Evolutionary conservation across 2,329 filamentous ascomycete species (phyloP).

Genomic region (Botrytis galanthina): DNA sequence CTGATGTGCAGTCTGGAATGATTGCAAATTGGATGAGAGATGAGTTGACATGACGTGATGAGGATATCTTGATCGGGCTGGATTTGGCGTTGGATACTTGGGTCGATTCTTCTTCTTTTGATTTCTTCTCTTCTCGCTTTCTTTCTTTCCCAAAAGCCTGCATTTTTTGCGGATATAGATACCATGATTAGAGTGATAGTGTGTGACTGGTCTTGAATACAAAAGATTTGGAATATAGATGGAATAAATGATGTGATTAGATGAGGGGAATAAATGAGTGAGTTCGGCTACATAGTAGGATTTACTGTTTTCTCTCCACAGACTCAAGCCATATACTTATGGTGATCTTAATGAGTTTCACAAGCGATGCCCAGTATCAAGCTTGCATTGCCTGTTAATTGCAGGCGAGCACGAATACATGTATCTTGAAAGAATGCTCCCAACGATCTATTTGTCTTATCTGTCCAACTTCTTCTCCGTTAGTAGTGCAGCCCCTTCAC

Average conservation of each 20-base stretch:
- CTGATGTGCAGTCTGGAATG: constrained; percentile 24
- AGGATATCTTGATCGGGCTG: background rate
- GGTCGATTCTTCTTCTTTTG: background rate
- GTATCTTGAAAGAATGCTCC: no score
- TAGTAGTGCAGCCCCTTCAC: background rate
- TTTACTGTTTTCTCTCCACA: background rate
- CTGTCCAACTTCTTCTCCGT: background rate
- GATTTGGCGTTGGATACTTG: background rate
- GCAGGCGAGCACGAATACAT: no score
- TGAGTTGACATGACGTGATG: background rate
- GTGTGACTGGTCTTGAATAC: background rate
- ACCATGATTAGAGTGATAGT: background rate
- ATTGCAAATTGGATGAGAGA: background rate
- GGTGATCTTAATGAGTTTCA: background rate
- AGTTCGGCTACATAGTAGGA: background rate
- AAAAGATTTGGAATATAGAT: background rate
- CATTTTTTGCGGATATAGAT: background rate
- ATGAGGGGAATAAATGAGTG: background rate
- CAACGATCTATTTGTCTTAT: no score
- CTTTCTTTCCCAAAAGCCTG: background rate
- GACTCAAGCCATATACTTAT: no score
- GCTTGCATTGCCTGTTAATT: no score
- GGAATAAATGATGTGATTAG: background rate
- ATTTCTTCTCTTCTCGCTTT: background rate
- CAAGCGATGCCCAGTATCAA: background rate